These are phyloP conservation scores for Coemansia sp. DNA, from an alignment of 192 early-diverging fungal species.

Conservation along the genomic window DNA sequence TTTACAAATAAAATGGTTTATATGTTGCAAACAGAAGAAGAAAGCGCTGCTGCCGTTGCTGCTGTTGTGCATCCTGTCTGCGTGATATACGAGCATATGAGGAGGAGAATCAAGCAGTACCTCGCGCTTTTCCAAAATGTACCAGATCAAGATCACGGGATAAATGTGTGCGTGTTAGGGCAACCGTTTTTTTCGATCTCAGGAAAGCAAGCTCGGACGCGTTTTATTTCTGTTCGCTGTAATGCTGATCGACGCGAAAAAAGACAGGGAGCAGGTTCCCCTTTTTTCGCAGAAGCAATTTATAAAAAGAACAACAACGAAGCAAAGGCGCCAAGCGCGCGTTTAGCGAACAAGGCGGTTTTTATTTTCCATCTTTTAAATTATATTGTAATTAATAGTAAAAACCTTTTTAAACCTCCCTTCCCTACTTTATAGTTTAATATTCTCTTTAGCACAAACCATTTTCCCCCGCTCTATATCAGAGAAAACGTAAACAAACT, in stretches of 20 bases:
- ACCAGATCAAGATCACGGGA: neutral
- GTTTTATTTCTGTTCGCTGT: neutral
- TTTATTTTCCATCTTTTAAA: neutral
- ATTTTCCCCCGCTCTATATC: neutral
- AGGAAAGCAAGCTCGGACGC: neutral
- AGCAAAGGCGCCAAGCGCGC: too few species aligned
- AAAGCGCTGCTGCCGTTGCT: too few species aligned
- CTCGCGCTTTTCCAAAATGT: too few species aligned
- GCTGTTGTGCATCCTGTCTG: too few species aligned
- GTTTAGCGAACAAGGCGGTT: neutral
- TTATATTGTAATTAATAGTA: neutral
- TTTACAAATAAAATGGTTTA: too few species aligned
- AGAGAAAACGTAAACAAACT: neutral
- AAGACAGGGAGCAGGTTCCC: neutral
- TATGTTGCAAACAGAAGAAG: too few species aligned
- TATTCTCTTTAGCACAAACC: neutral
- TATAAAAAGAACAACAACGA: too few species aligned
- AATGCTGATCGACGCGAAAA: neutral
- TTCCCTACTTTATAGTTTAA: neutral
- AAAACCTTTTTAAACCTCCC: neutral
- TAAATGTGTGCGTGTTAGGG: too few species aligned
- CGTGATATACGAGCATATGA: too few species aligned
- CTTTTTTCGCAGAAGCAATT: too few species aligned
- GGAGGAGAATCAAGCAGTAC: too few species aligned
- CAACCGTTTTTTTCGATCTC: neutral